A percentile compares a stretch with the other conserved stretches of the same genome.
Evolutionary conservation across 2,329 filamentous ascomycete genomes (phyloP).

Genomic region (Neodidymelliopsis sp.): DNA sequence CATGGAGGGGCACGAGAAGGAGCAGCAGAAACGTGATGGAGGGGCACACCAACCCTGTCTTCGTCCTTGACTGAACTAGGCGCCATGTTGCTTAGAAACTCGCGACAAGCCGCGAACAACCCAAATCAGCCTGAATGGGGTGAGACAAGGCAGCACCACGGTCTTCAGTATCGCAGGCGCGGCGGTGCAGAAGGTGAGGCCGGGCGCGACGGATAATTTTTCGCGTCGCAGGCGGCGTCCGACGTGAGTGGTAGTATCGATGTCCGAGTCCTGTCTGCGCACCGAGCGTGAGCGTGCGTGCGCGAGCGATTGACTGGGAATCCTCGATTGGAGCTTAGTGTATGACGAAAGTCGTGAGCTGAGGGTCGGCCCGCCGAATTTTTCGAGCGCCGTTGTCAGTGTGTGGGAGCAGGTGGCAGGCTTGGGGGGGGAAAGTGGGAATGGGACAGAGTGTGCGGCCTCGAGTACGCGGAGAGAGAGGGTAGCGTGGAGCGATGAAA

Average conservation of each 20-base stretch:
- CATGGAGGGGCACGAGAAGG: conserved; percentile 21
- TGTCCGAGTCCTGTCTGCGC: conserved; percentile 4
- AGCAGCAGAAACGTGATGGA: conserved; percentile 32
- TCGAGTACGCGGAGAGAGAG: conserved; percentile 2
- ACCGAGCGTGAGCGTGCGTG: conserved; percentile 21
- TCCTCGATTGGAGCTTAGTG: conserved; percentile 33
- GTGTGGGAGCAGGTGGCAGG: conserved; percentile 16
- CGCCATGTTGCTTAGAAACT: conserved; percentile 39
- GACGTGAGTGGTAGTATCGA: conserved; percentile 8
- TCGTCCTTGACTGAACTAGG: conserved; percentile 38
- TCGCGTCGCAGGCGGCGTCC: conserved; percentile 29
- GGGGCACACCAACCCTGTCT: conserved; percentile 48
- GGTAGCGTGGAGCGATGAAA: conserved; percentile 10
- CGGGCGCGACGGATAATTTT: conserved; percentile 32
- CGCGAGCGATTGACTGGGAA: conserved; percentile 32
- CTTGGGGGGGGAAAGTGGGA: conserved; percentile 13
- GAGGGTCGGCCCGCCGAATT: conserved; percentile 42
- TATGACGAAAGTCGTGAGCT: conserved; percentile 36
- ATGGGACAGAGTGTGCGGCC: conserved; percentile 5
- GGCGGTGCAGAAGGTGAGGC: conserved; percentile 12
- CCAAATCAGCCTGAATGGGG: conserved; percentile 19
- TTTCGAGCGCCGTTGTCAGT: conserved; percentile 27
- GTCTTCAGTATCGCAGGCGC: conserved; percentile 28
- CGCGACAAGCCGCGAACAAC: conserved; percentile 22
- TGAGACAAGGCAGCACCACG: conserved; percentile 25